Percentiles rank a stretch among this genome's conserved stretches.
These are phyloP conservation scores for Pinus tabuliformis DNA, from an alignment of 75 land plant genomes.

Conservation along the genomic window DNA sequence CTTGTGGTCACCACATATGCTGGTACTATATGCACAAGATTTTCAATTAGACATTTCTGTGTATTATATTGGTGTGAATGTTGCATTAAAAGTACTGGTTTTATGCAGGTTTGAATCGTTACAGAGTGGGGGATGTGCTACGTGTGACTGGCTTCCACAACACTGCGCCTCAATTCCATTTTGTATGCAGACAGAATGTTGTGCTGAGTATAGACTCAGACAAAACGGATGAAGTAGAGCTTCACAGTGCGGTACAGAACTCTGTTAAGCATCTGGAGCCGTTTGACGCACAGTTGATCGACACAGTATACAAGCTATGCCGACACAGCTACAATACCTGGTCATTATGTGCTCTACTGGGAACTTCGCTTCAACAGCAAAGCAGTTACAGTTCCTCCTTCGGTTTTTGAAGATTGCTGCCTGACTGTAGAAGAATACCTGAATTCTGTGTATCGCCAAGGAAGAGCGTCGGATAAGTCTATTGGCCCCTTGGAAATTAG, in stretches of 20 bases:
- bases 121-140: conserved; percentile 77
- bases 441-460: conserved; percentile 41
- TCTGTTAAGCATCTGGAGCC: conserved; percentile 31
- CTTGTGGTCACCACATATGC: conserved; percentile 84
- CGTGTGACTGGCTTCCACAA: conserved; percentile 73
- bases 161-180: conserved; percentile 64
- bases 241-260: conserved; percentile 53
- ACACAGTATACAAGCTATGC: conserved; percentile 83
- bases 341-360: conserved; percentile 85
- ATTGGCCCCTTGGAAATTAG: conserved; percentile 71
- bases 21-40: conserved; percentile 22
- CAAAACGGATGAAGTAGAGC: conserved; percentile 88
- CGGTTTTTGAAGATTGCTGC: conserved; percentile 68
- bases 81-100: no score
- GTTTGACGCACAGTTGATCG: conserved; percentile 36
- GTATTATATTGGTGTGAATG: no score
- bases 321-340: conserved; percentile 53
- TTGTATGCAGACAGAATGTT: conserved; percentile 17
- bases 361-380: conserved; percentile 33
- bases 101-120: conserved; percentile 50
- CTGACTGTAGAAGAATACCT: conserved; percentile 61
- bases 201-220: conserved; percentile 10
- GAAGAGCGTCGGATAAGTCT: conserved; percentile 32
- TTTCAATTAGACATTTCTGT: no score
- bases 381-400: conserved; percentile 30